Conservation (phyloP, 2,329 filamentous ascomycete genomes). For the Pseudogymnoascus sp. region DNA sequence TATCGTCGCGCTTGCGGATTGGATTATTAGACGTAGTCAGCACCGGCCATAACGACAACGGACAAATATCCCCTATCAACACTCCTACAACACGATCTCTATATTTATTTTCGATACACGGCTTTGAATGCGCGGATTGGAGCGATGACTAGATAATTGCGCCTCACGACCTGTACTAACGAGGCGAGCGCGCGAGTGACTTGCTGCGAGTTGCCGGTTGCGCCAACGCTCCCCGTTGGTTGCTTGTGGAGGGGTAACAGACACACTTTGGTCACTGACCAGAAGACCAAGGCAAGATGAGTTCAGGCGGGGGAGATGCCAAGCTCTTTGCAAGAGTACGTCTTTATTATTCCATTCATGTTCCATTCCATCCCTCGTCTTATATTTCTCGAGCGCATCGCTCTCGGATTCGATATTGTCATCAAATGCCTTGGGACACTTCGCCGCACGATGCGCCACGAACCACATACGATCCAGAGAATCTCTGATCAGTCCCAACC, state of each 20-base stretch:
- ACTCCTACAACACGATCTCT: background rate
- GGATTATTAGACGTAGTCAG: slow-evolving; percentile 8
- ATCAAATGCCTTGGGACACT: slow-evolving; percentile 1
- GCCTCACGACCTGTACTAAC: slow-evolving; percentile 3
- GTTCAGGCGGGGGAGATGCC: slow-evolving; percentile 73
- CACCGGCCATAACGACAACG: background rate
- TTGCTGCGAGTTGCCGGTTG: slow-evolving; percentile 1
- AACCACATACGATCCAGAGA: slow-evolving; percentile 14
- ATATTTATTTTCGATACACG: slow-evolving; percentile 1
- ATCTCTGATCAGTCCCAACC: slow-evolving; percentile 10
- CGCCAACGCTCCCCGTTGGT: slow-evolving; percentile 9
- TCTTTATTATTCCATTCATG: slow-evolving; percentile 26
- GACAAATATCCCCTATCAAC: slow-evolving; percentile 1
- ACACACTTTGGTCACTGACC: slow-evolving; percentile 9
- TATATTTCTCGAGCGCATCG: background rate
- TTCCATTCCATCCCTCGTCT: slow-evolving; percentile 3
- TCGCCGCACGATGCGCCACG: slow-evolving; percentile 13
- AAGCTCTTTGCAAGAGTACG: slow-evolving; percentile 97
- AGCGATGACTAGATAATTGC: slow-evolving; percentile 6
- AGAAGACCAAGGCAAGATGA: slow-evolving; percentile 21
- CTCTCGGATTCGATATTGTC: slow-evolving; percentile 3
- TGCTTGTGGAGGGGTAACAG: slow-evolving; percentile 21
- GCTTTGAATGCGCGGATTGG: background rate
- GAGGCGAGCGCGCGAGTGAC: background rate
- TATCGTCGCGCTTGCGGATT: slow-evolving; percentile 8